phyloP scores from a whole-genome alignment of 2,329 filamentous ascomycete species.

The Ceratocystis huliohia region DNA sequence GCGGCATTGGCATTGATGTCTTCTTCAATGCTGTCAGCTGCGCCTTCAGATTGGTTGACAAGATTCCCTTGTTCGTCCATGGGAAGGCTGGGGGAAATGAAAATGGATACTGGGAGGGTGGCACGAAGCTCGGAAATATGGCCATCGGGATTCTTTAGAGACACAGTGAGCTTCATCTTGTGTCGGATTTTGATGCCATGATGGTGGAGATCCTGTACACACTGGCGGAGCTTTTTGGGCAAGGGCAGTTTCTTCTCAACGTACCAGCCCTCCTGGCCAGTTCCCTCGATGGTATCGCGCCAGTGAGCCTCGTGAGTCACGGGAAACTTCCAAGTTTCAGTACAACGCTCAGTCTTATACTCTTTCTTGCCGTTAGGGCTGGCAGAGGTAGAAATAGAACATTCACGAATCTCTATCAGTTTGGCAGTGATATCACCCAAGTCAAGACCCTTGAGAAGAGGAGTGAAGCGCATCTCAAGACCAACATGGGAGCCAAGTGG shows the following conservation, averaged over 20 bases:
- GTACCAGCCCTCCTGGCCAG: conserved; percentile 52
- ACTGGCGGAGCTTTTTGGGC: conserved; percentile 68
- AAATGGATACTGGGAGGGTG: conserved; percentile 79
- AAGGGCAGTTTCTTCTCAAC: conserved; percentile 53
- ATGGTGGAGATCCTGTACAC: conserved; percentile 79
- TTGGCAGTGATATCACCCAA: conserved; percentile 73
- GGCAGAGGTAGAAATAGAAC: conserved; percentile 38
- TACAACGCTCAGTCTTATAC: conserved; percentile 51
- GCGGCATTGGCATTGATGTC: conserved; percentile 47
- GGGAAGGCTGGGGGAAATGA: conserved; percentile 87
- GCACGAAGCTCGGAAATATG: conserved; percentile 83
- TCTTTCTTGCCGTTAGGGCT: conserved; percentile 37
- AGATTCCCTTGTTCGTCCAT: conserved; percentile 80
- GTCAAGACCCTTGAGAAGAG: conserved; percentile 74
- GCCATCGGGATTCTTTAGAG: conserved; percentile 86
- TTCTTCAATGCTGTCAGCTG: conserved; percentile 32
- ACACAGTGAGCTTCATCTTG: conserved; percentile 82
- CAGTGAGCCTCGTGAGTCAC: conserved; percentile 50
- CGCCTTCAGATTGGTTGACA: conserved; percentile 39
- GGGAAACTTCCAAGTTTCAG: conserved; percentile 46
- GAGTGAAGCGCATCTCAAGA: conserved; percentile 75
- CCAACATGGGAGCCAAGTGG: conserved; percentile 81
- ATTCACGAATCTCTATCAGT: conserved; percentile 66
- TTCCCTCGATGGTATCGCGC: conserved; percentile 55
- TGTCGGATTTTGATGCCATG: conserved; percentile 86